A percentile compares a stretch with the other conserved stretches of the same genome.
Conservation (phyloP, 192 early-diverging fungal genomes). For the Gigaspora rosea region DNA sequence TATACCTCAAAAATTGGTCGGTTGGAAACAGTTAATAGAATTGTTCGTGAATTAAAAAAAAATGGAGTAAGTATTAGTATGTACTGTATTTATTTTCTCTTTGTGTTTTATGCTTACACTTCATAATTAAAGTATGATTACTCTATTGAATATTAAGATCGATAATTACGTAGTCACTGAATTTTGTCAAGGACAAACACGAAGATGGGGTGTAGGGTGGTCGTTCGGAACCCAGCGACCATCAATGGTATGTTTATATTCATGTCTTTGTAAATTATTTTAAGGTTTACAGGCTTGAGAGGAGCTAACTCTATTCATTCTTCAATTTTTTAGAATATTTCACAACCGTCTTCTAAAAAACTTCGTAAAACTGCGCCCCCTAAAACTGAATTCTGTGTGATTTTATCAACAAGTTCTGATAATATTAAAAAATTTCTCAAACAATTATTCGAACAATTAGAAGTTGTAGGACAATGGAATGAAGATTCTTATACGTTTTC, state of each 20-base stretch:
- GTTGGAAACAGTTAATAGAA: conserved; percentile 50
- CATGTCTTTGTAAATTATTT: no score
- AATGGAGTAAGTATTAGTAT: conserved; percentile 37
- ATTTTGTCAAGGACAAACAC: conserved; percentile 57
- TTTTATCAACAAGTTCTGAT: background rate
- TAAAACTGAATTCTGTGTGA: conserved; percentile 30
- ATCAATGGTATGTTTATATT: conserved; percentile 30
- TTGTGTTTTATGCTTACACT: background rate
- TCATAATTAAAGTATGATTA: background rate
- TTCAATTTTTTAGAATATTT: conserved; percentile 13
- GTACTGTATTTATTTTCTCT: background rate
- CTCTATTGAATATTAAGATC: conserved; percentile 37
- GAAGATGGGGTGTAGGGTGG: conserved; percentile 60
- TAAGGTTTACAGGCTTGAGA: no score
- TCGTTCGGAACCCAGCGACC: conserved; percentile 49
- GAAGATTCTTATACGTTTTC: background rate
- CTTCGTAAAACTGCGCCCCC: conserved; percentile 23
- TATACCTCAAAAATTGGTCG: conserved; percentile 80
- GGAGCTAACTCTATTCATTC: background rate
- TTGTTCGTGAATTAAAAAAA: conserved; percentile 45
- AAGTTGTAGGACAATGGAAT: conserved; percentile 21
- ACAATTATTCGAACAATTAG: conserved; percentile 29
- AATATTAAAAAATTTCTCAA: background rate
- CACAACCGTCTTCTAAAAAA: conserved; percentile 25
- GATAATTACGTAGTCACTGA: conserved; percentile 55